phyloP scores from a whole-genome alignment of 2,329 filamentous ascomycete genomes.

The Clonostachys rosea region DNA sequence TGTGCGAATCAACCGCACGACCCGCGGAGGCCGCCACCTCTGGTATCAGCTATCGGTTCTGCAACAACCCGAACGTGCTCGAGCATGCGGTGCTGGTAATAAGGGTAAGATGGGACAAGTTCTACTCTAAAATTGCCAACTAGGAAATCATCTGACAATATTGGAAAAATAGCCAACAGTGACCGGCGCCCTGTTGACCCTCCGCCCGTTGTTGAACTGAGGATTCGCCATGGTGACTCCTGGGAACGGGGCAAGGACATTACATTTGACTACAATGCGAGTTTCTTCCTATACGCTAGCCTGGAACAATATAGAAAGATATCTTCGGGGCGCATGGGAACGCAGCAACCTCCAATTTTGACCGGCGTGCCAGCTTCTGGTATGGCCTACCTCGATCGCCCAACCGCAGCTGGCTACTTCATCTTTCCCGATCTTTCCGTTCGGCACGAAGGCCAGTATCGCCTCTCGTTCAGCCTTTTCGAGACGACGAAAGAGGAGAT shows the following conservation, averaged over 20 bases:
- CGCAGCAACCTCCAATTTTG: constrained; percentile 71
- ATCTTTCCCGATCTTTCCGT: constrained; percentile 97
- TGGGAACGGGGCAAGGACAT: constrained; percentile 61
- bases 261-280: constrained; percentile 90
- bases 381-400: constrained; percentile 92
- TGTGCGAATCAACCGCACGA: constrained; percentile 46
- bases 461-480: constrained; percentile 87
- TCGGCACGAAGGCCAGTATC: constrained; percentile 88
- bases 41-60: constrained; percentile 82
- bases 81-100: constrained; percentile 91
- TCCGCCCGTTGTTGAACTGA: constrained; percentile 88
- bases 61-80: constrained; percentile 89
- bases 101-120: constrained; percentile 64
- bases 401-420: constrained; percentile 79
- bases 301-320: constrained; percentile 82
- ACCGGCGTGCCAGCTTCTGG: constrained; percentile 94
- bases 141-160: neutral
- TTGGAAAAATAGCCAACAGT: constrained; percentile 24
- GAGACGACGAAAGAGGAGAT: constrained; percentile 86
- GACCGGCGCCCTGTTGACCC: constrained; percentile 91
- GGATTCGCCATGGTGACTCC: constrained; percentile 69
- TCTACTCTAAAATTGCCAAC: too few species aligned
- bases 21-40: constrained; percentile 70
- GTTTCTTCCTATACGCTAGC: constrained; percentile 95
- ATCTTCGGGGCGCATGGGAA: constrained; percentile 71